phyloP scores from a whole-genome alignment of 2,329 filamentous ascomycete genomes.

The Ascochyta rabiei region DNA sequence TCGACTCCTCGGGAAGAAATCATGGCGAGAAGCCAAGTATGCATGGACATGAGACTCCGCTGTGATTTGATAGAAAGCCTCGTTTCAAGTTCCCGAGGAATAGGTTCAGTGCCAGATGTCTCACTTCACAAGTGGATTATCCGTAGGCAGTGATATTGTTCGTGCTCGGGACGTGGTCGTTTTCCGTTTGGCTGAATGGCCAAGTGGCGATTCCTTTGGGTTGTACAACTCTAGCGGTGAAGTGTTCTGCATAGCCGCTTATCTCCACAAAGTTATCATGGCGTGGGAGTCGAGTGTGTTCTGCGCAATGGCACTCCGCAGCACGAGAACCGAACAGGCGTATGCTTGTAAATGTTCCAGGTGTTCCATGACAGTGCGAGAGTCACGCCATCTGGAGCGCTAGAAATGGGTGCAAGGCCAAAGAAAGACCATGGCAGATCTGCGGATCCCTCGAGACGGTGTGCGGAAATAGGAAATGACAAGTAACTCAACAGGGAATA shows the following conservation, averaged over 20 bases:
- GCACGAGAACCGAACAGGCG: slow-evolving; percentile 1
- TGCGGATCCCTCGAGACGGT: slow-evolving; percentile 2
- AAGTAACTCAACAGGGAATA: not conserved
- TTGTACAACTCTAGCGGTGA: slow-evolving; percentile 45
- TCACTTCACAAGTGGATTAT: slow-evolving; percentile 16
- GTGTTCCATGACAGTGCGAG: not conserved
- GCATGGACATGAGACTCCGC: slow-evolving; percentile 1
- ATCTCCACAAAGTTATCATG: slow-evolving; percentile 9
- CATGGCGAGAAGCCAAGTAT: slow-evolving; percentile 4
- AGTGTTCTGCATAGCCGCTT: slow-evolving; percentile 10
- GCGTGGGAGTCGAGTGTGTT: not conserved
- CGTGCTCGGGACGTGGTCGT: slow-evolving; percentile 17
- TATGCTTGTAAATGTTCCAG: slow-evolving; percentile 11
- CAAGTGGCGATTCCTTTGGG: slow-evolving; percentile 28
- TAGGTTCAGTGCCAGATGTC: slow-evolving; percentile 14
- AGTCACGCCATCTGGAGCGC: not conserved
- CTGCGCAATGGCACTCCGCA: not conserved
- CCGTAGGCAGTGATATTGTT: slow-evolving; percentile 2
- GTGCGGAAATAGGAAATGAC: not conserved
- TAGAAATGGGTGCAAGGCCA: not conserved
- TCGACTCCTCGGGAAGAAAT: slow-evolving; percentile 1
- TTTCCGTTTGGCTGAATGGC: slow-evolving; percentile 23
- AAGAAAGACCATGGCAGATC: not conserved
- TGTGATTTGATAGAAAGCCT: slow-evolving; percentile 11
- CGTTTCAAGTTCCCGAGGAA: slow-evolving; percentile 38